Evolutionary conservation across 1,284 basidiomycete species (phyloP).

Genomic region (Malassezia equina): DNA sequence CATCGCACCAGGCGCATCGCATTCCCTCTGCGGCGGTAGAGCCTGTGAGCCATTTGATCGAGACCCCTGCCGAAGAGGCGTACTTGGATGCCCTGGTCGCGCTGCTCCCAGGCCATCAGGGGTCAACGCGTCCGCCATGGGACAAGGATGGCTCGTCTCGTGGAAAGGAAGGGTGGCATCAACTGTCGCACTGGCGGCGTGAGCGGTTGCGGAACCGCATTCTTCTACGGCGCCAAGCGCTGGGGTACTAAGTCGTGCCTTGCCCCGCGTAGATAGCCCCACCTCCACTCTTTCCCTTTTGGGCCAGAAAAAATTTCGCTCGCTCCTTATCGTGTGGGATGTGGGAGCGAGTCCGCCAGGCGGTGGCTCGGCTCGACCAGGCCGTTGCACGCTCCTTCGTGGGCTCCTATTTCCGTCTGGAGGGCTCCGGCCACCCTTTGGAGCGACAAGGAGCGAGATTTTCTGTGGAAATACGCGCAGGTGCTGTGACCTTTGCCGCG

Average conservation of each 20-base stretch:
- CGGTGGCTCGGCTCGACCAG: conserved; percentile 37
- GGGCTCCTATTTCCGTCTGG: conserved; percentile 72
- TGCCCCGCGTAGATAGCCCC: background rate
- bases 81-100: conserved; percentile 29
- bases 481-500: conserved; percentile 43
- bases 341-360: background rate
- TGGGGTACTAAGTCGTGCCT: conserved; percentile 17
- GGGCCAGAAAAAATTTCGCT: background rate
- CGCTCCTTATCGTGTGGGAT: background rate
- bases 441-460: conserved; percentile 68
- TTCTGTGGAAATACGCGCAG: conserved; percentile 41
- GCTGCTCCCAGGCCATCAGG: conserved; percentile 1
- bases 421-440: conserved; percentile 66
- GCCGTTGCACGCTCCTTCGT: conserved; percentile 60
- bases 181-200: conserved; percentile 14
- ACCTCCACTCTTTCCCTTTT: background rate
- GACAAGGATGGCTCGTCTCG: background rate
- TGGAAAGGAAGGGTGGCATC: conserved; percentile 9
- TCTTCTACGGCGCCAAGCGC: conserved; percentile 12
- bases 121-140: background rate
- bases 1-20: background rate
- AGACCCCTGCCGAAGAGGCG: background rate
- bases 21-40: background rate
- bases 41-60: background rate
- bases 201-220: conserved; percentile 13